Base-by-base conservation (phyloP, 192 early-diverging fungal genomes). In the Coemansia sp. region DNA sequence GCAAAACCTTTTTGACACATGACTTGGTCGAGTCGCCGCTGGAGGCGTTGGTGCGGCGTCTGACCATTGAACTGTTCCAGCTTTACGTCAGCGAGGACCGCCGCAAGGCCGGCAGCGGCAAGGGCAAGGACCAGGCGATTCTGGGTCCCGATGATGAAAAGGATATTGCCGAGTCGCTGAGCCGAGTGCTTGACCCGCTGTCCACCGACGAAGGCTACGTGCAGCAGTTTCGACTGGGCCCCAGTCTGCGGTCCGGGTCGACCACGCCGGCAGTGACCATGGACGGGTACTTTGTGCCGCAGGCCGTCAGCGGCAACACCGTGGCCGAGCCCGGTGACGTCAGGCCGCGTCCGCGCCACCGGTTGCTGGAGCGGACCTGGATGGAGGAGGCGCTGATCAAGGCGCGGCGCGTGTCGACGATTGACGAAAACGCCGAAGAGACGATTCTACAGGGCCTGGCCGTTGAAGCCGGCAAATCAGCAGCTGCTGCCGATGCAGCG, bases 331-430 rank as follows among this genome's bases (percentile, higher is more conserved):
- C 19, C 17, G 15, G 21, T 29, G 19, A 53, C 20, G 40, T 42
- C 31, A 50, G 50, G n/a, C 51, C 26, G 20, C 56, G 62, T 1
- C 64, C 64, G 17, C 58, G 74, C 5, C 67, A 72, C 40, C 67
- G 68, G 3, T 61, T 62, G 55, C 51, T 78, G 35, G 64, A 78
- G 51, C 68, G 69, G 48, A 78, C 69, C 14, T 78, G 67, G 75
- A 78, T 78, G 69, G 75, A 72, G 42, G 75, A 78, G 75, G 69
- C 64, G 29, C 58, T 78, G 12, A 60, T 78, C 26, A 78, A 78
- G 54, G 69, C 69, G 32, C 60, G 75, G 12, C 69, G 75, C 31
- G 68, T 78, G 11, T 78, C 69, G 21, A 72, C 67, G 10, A 64
- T 78, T 10, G 69, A 78, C 54, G 69, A 78, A 38, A 68, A 65